Evolutionary conservation across 768 basidiomycete genomes (phyloP).

Genomic region (Postia placenta): DNA sequence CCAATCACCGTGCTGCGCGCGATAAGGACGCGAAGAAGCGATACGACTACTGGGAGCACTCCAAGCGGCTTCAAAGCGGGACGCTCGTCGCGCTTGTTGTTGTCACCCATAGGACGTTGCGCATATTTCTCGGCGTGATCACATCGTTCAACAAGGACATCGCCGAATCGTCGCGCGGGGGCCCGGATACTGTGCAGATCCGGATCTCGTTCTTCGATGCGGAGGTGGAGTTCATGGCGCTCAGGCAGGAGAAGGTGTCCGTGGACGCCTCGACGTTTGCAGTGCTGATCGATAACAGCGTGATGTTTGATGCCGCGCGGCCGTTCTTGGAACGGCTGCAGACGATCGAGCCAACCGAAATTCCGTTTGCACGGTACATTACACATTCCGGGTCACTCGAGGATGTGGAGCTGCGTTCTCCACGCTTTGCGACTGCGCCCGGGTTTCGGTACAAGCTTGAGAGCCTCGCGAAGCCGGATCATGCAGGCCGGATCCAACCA

Average conservation of each 20-base stretch:
- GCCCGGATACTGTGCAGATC: slow-evolving; percentile 32
- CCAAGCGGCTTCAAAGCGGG: slow-evolving; percentile 55
- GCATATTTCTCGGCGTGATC: slow-evolving; percentile 49
- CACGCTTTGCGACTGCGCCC: slow-evolving; percentile 47
- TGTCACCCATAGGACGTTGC: slow-evolving; percentile 19
- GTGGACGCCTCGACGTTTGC: slow-evolving; percentile 10
- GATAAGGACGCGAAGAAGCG: slow-evolving; percentile 32
- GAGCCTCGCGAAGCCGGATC: slow-evolving; percentile 35
- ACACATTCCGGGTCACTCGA: slow-evolving; percentile 39
- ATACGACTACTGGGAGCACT: slow-evolving; percentile 54
- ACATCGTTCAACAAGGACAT: slow-evolving; percentile 39
- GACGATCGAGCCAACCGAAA: slow-evolving; percentile 41
- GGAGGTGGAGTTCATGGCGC: slow-evolving; percentile 41
- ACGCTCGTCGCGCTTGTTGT: slow-evolving; percentile 55
- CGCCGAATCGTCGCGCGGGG: slow-evolving; percentile 33
- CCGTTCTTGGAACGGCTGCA: slow-evolving; percentile 63
- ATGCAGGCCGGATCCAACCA: slow-evolving; percentile 33
- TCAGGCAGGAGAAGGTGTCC: slow-evolving; percentile 30
- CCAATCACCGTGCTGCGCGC: slow-evolving; percentile 47
- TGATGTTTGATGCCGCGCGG: slow-evolving; percentile 62
- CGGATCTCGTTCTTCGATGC: slow-evolving; percentile 62
- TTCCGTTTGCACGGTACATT: slow-evolving; percentile 53
- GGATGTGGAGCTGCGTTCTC: slow-evolving; percentile 37
- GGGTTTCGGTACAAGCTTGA: slow-evolving; percentile 49
- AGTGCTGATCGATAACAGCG: slow-evolving; percentile 52